Percentiles rank a stretch among this genome's conserved stretches.
Evolutionary conservation across 805 yeast species (phyloP).

Genomic region (Scheffersomyces amazonensis): DNA sequence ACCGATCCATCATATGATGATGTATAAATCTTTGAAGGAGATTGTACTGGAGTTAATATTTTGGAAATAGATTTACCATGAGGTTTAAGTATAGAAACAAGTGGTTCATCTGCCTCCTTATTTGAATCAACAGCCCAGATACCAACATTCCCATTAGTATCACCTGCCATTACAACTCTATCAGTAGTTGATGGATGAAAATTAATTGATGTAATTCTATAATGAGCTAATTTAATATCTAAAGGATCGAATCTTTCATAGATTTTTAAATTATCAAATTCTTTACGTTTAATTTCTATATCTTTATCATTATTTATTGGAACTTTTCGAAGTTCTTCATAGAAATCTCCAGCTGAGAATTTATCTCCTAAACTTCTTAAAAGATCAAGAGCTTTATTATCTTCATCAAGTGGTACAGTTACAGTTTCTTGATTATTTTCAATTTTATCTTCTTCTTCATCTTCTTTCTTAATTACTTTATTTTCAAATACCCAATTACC

Average conservation of each 20-base stretch:
- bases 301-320: conserved; percentile 31
- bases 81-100: conserved; percentile 62
- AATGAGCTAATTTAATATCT: conserved; percentile 66
- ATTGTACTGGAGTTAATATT: conserved; percentile 50
- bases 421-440: conserved; percentile 5
- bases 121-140: conserved; percentile 72
- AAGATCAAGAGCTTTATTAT: conserved; percentile 28
- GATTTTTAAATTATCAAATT: conserved; percentile 49
- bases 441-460: conserved; percentile 6
- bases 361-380: conserved; percentile 43
- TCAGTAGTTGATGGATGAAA: conserved; percentile 73
- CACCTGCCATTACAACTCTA: conserved; percentile 78
- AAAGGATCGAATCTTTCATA: conserved; percentile 62
- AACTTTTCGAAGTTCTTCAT: conserved; percentile 43
- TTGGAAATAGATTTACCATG: conserved; percentile 75
- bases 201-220: conserved; percentile 68
- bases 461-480: conserved; percentile 17
- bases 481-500: conserved; percentile 31
- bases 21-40: conserved; percentile 57
- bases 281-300: conserved; percentile 48
- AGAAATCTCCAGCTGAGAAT: conserved; percentile 71
- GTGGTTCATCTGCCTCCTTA: conserved; percentile 39
- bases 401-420: conserved; percentile 9
- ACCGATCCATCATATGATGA: conserved; percentile 88
- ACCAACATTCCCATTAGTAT: conserved; percentile 82